These are phyloP conservation scores for Pseudozyma pruni DNA, from an alignment of 1,284 basidiomycete genomes.

Conservation along the genomic window DNA sequence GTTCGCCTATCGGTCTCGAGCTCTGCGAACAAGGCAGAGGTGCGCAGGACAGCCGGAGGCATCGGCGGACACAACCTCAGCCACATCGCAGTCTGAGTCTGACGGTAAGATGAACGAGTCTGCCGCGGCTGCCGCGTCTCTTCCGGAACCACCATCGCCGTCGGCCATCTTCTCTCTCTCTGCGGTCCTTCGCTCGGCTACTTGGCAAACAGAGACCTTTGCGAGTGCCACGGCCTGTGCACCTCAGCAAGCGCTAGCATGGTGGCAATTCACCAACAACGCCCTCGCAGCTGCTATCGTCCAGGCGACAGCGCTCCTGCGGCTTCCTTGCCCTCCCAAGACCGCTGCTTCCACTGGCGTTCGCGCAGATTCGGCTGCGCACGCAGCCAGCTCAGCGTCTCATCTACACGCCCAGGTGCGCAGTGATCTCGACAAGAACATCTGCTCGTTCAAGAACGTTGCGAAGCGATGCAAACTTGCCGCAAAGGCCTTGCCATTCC, in stretches of 20 bases:
- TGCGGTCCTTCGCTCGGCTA: slow-evolving; percentile 30
- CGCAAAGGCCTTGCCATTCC: slow-evolving; percentile 28
- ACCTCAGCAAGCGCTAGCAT: slow-evolving; percentile 22
- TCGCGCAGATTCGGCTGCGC: neutral
- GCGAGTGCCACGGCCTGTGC: slow-evolving; percentile 21
- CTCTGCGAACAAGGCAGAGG: neutral
- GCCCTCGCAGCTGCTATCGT: slow-evolving; percentile 40
- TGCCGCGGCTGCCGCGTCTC: neutral
- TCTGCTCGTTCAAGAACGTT: slow-evolving; percentile 32
- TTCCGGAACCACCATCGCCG: slow-evolving; percentile 4
- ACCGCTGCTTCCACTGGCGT: neutral
- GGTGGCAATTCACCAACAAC: slow-evolving; percentile 38
- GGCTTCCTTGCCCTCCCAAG: slow-evolving; percentile 11
- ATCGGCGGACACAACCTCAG: neutral
- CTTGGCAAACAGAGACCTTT: slow-evolving; percentile 30
- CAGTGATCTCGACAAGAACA: slow-evolving; percentile 30
- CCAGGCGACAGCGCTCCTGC: slow-evolving; percentile 31
- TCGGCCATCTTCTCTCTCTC: slow-evolving; percentile 24
- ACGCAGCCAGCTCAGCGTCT: neutral
- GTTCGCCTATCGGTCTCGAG: slow-evolving; percentile 6
- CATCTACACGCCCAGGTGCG: slow-evolving; percentile 25
- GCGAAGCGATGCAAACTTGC: slow-evolving; percentile 38
- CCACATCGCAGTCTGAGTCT: neutral
- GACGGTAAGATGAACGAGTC: neutral
- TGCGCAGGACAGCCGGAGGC: neutral